Evolutionary conservation across 2,329 filamentous ascomycete species (phyloP).

Genomic region (Cladosporium cucumerinum): DNA sequence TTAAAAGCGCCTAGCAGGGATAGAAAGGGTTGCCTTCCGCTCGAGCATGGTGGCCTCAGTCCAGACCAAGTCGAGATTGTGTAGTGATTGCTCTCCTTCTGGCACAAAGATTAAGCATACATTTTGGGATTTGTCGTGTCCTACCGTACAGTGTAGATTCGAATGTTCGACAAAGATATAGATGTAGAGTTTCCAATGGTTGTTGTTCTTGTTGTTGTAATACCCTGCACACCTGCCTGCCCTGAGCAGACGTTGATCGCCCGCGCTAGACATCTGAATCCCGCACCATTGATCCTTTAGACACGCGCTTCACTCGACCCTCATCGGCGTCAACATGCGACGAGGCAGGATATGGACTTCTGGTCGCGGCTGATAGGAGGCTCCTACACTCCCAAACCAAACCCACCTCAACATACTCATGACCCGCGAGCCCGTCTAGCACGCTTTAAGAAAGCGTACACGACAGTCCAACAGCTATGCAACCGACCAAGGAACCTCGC

Average conservation of each 20-base stretch:
- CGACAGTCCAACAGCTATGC: conserved; percentile 61
- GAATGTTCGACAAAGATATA: not conserved
- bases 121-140: not conserved
- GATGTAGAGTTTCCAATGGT: not conserved
- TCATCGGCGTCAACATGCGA: conserved; percentile 15
- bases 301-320: not conserved
- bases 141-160: too few species aligned
- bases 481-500: conserved; percentile 52
- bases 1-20: not conserved
- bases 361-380: conserved; percentile 62
- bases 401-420: conserved; percentile 42
- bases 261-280: conserved; percentile 9
- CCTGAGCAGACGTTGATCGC: not conserved
- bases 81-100: not conserved
- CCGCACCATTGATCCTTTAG: not conserved
- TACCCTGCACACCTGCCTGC: not conserved
- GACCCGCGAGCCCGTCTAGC: conserved; percentile 59
- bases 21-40: not conserved
- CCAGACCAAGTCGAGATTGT: not conserved
- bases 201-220: not conserved
- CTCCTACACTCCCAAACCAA: conserved; percentile 48
- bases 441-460: conserved; percentile 60
- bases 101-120: not conserved
- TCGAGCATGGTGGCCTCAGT: not conserved
- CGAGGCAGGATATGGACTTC: conserved; percentile 29